These are phyloP conservation scores for Fraxinus baroniana DNA, from an alignment of 305 asterid genomes.

Conservation along the genomic window DNA sequence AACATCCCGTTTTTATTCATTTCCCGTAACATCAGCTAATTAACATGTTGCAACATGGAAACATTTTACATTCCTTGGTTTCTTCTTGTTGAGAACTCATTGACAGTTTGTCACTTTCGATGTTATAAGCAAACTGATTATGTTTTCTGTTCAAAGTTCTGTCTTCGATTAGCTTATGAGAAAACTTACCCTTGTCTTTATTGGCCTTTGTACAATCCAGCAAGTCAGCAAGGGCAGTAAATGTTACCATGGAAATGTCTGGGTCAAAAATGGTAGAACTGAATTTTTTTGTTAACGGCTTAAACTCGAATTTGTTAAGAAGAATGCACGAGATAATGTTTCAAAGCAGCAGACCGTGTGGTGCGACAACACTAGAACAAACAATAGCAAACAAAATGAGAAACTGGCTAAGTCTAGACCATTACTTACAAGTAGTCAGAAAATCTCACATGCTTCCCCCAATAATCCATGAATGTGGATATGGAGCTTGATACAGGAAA, in stretches of 20 bases:
- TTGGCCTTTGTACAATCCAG: background rate
- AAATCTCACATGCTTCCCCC: background rate
- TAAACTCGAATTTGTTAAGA: background rate
- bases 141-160: background rate
- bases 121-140: background rate
- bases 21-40: conserved; percentile 14
- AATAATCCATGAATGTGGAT: background rate
- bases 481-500: background rate
- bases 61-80: background rate
- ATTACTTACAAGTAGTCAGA: background rate
- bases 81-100: background rate
- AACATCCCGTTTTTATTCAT: conserved; percentile 15
- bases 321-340: background rate
- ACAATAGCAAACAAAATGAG: background rate
- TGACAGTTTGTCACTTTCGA: background rate
- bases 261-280: background rate
- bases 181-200: background rate
- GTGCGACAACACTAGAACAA: background rate
- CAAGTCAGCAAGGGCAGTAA: background rate
- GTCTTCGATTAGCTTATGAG: background rate
- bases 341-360: background rate
- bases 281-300: background rate
- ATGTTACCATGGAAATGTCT: background rate
- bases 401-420: background rate
- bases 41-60: background rate